Evolutionary conservation across 192 early-diverging fungal genomes (phyloP).

Genomic region (Bifiguratus adelaidae): DNA sequence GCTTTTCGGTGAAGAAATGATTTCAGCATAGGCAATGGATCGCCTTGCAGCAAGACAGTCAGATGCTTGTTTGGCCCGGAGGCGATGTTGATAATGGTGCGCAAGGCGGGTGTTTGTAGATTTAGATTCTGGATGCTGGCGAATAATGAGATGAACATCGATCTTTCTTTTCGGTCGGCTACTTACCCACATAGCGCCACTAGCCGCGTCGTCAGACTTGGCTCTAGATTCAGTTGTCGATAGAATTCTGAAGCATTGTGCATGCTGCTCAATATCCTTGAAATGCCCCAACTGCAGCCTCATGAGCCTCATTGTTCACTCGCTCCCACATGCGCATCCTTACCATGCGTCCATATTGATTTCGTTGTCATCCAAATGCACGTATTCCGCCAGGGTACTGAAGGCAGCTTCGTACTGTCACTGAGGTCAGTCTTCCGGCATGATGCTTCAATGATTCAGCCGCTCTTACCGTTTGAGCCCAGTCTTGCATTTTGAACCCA

Average conservation of each 20-base stretch:
- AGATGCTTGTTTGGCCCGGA: constrained; percentile 17
- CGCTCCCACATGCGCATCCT: neutral
- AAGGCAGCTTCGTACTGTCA: constrained; percentile 15
- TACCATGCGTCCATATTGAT: constrained; percentile 15
- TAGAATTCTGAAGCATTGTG: constrained; percentile 16
- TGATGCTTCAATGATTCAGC: no score
- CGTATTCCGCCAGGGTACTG: constrained; percentile 3
- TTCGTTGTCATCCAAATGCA: constrained; percentile 11
- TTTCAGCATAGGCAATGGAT: neutral
- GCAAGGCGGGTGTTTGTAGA: constrained; percentile 2
- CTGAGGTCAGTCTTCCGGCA: no score
- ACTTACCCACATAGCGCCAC: constrained; percentile 8
- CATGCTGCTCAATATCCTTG: constrained; percentile 21
- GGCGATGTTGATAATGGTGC: constrained; percentile 20
- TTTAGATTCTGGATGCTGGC: neutral
- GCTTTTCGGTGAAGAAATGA: neutral
- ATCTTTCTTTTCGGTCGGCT: neutral
- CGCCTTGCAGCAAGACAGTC: constrained; percentile 1
- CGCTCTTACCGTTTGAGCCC: no score
- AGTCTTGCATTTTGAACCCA: constrained; percentile 15
- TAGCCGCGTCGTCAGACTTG: constrained; percentile 6
- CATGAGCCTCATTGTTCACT: neutral
- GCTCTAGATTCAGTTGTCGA: neutral
- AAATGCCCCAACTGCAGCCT: constrained; percentile 15
- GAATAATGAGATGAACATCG: neutral